These are phyloP conservation scores for Jaltomata sinuosa DNA, from an alignment of 257 asterid genomes.

Conservation along the genomic window DNA sequence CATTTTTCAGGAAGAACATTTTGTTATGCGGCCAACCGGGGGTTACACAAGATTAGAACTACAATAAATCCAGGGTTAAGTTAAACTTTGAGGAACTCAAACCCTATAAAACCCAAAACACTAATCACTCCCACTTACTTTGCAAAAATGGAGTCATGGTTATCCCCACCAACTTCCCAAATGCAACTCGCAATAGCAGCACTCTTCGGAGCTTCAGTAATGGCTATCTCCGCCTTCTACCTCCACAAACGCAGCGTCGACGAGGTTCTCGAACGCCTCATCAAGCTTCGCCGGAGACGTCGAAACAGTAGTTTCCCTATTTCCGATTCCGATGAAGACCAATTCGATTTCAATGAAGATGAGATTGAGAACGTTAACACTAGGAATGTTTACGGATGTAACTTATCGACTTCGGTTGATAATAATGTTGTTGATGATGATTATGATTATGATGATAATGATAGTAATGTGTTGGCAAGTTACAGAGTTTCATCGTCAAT, in stretches of 20 bases:
- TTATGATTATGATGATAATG: slow-evolving; percentile 12
- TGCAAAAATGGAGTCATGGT: slow-evolving; percentile 32
- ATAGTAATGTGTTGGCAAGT: slow-evolving; percentile 15
- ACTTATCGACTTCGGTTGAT: slow-evolving; percentile 20
- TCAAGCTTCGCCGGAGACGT: slow-evolving; percentile 52
- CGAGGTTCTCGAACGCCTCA: slow-evolving; percentile 76
- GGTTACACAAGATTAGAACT: neutral
- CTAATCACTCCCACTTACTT: slow-evolving; percentile 8
- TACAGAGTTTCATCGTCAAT: slow-evolving; percentile 42
- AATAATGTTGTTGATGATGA: neutral
- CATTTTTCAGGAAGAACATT: too few relatives aligned
- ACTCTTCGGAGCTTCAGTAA: slow-evolving; percentile 78
- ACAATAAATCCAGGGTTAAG: neutral
- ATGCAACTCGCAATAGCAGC: slow-evolving; percentile 71
- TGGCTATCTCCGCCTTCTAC: slow-evolving; percentile 87
- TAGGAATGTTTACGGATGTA: slow-evolving; percentile 14
- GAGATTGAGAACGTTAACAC: slow-evolving; percentile 10
- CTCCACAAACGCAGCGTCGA: slow-evolving; percentile 88
- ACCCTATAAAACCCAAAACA: slow-evolving; percentile 24
- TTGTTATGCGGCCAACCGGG: neutral
- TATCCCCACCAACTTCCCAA: slow-evolving; percentile 31
- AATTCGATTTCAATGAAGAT: slow-evolving; percentile 24
- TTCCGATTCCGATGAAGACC: neutral
- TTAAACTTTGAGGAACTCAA: too few relatives aligned
- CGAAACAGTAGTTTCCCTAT: neutral